Conservation (phyloP, 1,284 basidiomycete species). For the Apiotrichum gamsii region DNA sequence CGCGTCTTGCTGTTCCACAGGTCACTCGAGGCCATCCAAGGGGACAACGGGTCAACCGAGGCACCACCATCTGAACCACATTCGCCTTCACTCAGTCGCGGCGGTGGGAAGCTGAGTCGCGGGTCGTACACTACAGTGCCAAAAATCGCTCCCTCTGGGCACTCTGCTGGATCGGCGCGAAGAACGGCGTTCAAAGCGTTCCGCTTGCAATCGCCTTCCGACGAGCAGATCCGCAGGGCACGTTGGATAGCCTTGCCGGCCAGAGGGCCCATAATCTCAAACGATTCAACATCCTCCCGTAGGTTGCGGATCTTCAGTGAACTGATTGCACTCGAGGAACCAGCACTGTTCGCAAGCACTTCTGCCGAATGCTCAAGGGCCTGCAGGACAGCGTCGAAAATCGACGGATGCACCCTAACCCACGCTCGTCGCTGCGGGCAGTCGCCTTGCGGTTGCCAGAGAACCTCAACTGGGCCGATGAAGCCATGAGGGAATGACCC, state of each 20-base stretch:
- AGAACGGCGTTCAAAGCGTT: constrained; percentile 63
- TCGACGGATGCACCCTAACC: constrained; percentile 70
- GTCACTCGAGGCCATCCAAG: not conserved
- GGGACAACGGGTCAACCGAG: not conserved
- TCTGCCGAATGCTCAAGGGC: constrained; percentile 51
- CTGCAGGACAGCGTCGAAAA: constrained; percentile 56
- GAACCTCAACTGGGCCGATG: constrained; percentile 62
- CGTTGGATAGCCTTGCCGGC: constrained; percentile 70
- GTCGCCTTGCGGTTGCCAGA: constrained; percentile 58
- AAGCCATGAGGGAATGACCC: constrained; percentile 60
- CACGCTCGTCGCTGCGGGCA: constrained; percentile 50
- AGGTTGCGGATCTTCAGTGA: constrained; percentile 62
- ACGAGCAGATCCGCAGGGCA: constrained; percentile 57
- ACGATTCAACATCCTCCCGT: constrained; percentile 63
- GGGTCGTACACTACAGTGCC: constrained; percentile 76
- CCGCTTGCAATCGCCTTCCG: constrained; percentile 57
- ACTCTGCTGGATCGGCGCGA: constrained; percentile 58
- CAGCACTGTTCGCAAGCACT: not conserved
- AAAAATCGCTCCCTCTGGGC: constrained; percentile 66
- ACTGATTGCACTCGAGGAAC: not conserved
- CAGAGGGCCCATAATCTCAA: constrained; percentile 80
- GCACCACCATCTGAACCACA: no score
- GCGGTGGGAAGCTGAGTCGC: constrained; percentile 35
- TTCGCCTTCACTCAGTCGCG: constrained; percentile 2
- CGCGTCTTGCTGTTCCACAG: constrained; percentile 59